Evolutionary conservation across 805 yeast genomes (phyloP).

Genomic region (Maudiozyma serrabonitensis): DNA sequence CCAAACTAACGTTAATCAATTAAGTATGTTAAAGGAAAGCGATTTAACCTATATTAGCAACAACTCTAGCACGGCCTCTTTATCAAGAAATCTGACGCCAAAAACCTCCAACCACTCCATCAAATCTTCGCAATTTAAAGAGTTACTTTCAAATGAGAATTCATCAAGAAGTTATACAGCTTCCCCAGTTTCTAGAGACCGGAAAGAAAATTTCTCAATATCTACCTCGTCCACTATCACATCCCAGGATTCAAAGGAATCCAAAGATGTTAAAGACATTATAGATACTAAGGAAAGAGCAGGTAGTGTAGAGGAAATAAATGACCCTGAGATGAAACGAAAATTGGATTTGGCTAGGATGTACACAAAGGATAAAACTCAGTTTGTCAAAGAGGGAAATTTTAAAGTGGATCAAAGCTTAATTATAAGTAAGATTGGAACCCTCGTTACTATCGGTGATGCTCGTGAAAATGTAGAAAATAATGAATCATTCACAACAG

Average conservation of each 20-base stretch:
- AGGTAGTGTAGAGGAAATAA: constrained; percentile 6
- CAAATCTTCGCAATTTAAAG: constrained; percentile 7
- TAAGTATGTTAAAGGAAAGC: constrained; percentile 32
- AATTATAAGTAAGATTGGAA: constrained; percentile 24
- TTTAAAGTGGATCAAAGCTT: constrained; percentile 25
- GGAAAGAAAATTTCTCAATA: background rate
- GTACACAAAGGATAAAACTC: constrained; percentile 25
- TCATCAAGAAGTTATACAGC: background rate
- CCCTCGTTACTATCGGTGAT: constrained; percentile 1
- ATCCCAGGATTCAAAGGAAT: background rate
- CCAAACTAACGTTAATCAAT: constrained; percentile 32
- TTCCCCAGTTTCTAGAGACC: background rate
- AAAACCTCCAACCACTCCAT: constrained; percentile 16
- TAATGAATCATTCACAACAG: background rate
- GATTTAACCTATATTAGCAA: constrained; percentile 26
- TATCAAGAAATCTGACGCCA: constrained; percentile 20
- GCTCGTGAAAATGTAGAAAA: background rate
- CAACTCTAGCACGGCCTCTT: constrained; percentile 19
- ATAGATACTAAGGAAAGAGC: constrained; percentile 2
- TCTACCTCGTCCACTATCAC: background rate
- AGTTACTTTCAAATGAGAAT: background rate
- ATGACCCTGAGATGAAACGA: constrained; percentile 16
- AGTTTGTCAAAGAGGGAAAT: constrained; percentile 28
- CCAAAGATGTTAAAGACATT: background rate
- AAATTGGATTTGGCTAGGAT: constrained; percentile 24